Conservation (phyloP, 495 filamentous ascomycete genomes). For the Penicillium paradoxum region DNA sequence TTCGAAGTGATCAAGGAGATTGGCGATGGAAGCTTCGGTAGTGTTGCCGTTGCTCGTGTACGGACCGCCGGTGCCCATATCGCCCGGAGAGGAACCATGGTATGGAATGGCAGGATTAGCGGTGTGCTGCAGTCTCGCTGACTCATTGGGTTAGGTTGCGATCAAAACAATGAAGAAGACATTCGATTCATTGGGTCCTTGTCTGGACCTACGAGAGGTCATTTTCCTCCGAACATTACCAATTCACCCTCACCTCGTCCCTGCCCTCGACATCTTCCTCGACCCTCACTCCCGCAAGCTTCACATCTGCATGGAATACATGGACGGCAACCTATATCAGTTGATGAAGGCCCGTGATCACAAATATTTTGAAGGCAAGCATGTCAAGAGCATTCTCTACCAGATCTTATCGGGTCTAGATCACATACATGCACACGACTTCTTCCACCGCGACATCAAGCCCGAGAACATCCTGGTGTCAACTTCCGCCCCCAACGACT, state of each 20-base stretch:
- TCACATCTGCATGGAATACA: conserved; percentile 99
- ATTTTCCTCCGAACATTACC: conserved; percentile 91
- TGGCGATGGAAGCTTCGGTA: conserved; percentile 97
- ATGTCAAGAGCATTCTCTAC: conserved; percentile 95
- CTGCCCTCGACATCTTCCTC: conserved; percentile 96
- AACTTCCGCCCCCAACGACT: conserved; percentile 78
- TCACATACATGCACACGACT: conserved; percentile 93
- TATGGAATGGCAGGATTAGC: conserved; percentile 38
- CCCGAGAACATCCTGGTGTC: conserved; percentile 98
- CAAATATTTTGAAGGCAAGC: conserved; percentile 81
- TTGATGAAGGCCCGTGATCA: conserved; percentile 98
- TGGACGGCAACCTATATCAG: conserved; percentile 99
- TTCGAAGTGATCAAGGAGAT: conserved; percentile 98
- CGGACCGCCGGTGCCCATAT: conserved; percentile 83
- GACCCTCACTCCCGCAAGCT: conserved; percentile 93
- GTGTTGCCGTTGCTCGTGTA: conserved; percentile 85
- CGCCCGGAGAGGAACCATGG: conserved; percentile 86
- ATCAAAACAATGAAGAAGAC: conserved; percentile 99
- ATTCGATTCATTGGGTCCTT: conserved; percentile 85
- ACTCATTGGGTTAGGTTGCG: conserved; percentile 64
- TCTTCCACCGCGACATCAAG: conserved; percentile 99
- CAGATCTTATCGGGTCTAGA: conserved; percentile 95
- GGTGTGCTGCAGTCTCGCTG: background rate
- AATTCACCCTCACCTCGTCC: conserved; percentile 83
- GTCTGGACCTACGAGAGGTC: conserved; percentile 90